Conservation (phyloP, 225 moss, liverwort and hornwort species). For the Lunularia cruciata region DNA sequence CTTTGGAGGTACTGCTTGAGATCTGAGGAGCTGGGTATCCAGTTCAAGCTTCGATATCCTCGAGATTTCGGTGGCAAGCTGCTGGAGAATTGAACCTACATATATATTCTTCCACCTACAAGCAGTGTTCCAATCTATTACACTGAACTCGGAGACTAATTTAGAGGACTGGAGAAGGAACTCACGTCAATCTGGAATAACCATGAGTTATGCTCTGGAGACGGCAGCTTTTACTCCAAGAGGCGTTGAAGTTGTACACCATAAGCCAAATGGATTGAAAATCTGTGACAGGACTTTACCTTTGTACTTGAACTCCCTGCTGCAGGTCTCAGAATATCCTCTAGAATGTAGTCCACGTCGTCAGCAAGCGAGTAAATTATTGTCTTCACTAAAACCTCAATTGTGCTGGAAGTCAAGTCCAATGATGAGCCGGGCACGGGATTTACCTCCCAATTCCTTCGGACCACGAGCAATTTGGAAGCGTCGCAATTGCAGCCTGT, state of each 20-base stretch:
- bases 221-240: background rate
- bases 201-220: conserved; percentile 3
- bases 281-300: too few relatives aligned
- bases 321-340: background rate
- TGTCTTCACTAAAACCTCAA: background rate
- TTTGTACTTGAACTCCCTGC: background rate
- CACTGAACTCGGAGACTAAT: background rate
- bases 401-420: background rate
- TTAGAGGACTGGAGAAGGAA: background rate
- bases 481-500: background rate
- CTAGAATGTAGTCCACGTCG: background rate
- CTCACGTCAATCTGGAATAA: background rate
- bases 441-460: background rate
- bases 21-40: conserved; percentile 4
- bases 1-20: conserved; percentile 21
- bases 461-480: background rate
- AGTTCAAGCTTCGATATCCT: conserved; percentile 2
- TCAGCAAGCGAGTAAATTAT: background rate
- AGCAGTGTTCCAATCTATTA: too few relatives aligned
- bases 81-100: too few relatives aligned
- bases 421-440: background rate
- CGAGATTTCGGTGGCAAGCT: conserved; percentile 14
- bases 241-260: background rate
- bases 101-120: too few relatives aligned
- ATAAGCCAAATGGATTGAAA: background rate